Conservation (phyloP, 106 monocot species). For the Dioscorea zingiberensis region DNA sequence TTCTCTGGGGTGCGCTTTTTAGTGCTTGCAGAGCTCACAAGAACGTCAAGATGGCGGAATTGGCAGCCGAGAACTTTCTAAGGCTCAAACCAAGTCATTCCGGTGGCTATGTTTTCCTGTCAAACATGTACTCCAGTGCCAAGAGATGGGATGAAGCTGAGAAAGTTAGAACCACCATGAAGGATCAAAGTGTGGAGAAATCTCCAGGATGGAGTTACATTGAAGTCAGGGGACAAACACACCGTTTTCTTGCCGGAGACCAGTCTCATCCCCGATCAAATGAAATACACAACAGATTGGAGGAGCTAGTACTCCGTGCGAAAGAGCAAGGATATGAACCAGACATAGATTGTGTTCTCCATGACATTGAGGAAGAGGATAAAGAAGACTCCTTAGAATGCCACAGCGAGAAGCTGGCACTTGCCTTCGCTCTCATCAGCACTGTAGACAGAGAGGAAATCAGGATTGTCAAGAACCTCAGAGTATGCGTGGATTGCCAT, state of each 20-base stretch:
- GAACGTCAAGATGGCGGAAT: constrained; percentile 26
- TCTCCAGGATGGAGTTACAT: constrained; percentile 40
- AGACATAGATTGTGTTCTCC: constrained; percentile 44
- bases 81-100: constrained; percentile 29
- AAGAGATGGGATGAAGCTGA: constrained; percentile 33
- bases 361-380: constrained; percentile 61
- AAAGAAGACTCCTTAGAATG: constrained; percentile 41
- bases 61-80: constrained; percentile 34
- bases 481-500: constrained; percentile 26
- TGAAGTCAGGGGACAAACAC: constrained; percentile 21
- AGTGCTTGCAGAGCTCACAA: constrained; percentile 35
- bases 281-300: too few species aligned
- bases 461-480: too few species aligned
- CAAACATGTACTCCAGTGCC: constrained; percentile 34
- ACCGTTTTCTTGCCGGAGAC: constrained; percentile 26
- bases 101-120: constrained; percentile 34
- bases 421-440: constrained; percentile 33
- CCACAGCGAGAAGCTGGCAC: constrained; percentile 60
- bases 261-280: too few species aligned
- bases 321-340: constrained; percentile 34
- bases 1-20: constrained; percentile 54
- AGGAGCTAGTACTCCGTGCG: constrained; percentile 13
- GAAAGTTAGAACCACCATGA: constrained; percentile 28
- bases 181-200: constrained; percentile 14
- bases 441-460: too few species aligned